Evolutionary conservation across 768 basidiomycete species (phyloP).

Genomic region (Lactarius quietus): DNA sequence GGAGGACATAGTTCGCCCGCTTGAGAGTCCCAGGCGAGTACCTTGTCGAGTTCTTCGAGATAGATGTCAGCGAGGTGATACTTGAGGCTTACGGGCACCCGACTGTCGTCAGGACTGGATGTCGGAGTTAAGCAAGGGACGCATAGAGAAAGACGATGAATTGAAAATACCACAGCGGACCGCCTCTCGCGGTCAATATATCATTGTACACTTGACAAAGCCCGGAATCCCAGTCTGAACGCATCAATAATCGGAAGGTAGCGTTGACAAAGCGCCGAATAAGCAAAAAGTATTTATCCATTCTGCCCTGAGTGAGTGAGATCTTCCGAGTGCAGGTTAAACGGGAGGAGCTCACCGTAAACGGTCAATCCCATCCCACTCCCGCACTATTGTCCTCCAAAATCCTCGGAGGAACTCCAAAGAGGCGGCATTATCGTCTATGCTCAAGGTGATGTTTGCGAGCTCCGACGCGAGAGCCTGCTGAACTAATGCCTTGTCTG

Average conservation of each 20-base stretch:
- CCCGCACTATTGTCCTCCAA: constrained; percentile 85
- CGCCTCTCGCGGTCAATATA: constrained; percentile 63
- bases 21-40: constrained; percentile 32
- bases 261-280: constrained; percentile 85
- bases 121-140: background rate
- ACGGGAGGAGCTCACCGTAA: constrained; percentile 52
- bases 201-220: constrained; percentile 59
- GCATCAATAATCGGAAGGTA: constrained; percentile 74
- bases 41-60: constrained; percentile 83
- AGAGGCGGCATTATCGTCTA: constrained; percentile 53
- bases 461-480: constrained; percentile 86
- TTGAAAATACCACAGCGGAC: constrained; percentile 71
- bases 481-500: constrained; percentile 95
- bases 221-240: constrained; percentile 60
- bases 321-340: constrained; percentile 27
- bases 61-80: constrained; percentile 91
- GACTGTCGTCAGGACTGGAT: constrained; percentile 59
- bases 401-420: constrained; percentile 83
- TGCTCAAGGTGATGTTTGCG: constrained; percentile 73
- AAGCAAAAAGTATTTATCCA: constrained; percentile 98
- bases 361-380: constrained; percentile 92
- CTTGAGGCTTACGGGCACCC: constrained; percentile 72
- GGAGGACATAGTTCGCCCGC: constrained; percentile 28
- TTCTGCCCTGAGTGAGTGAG: constrained; percentile 44
- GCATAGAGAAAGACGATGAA: constrained; percentile 27